phyloP scores from a whole-genome alignment of 148 eudicot species.

The Rhododendron kiyosumense region DNA sequence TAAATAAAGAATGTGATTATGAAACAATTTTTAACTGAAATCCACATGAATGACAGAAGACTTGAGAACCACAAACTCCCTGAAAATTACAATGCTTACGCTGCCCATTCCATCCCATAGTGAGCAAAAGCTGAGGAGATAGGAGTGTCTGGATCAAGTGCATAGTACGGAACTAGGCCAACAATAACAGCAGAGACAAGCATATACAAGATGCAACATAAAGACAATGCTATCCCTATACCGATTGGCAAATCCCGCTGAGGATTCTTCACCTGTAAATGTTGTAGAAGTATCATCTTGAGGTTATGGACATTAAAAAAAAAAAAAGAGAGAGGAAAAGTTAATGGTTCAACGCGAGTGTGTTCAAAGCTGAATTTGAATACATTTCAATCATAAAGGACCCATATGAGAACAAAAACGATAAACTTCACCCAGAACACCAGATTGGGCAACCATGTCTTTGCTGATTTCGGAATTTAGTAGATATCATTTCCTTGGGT shows the following conservation, averaged over 20 bases:
- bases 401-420: background rate
- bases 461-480: background rate
- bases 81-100: constrained; percentile 31
- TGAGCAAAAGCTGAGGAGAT: constrained; percentile 68
- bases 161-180: constrained; percentile 63
- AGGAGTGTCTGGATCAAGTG: constrained; percentile 63
- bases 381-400: background rate
- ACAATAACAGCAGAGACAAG: constrained; percentile 57
- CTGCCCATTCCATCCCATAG: constrained; percentile 66
- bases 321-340: background rate
- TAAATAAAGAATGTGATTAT: background rate
- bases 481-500: background rate
- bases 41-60: background rate
- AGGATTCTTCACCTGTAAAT: constrained; percentile 54
- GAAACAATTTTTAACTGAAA: constrained; percentile 6
- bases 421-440: background rate
- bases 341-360: background rate
- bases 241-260: constrained; percentile 64
- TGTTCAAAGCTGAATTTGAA: background rate
- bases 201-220: constrained; percentile 65
- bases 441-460: background rate
- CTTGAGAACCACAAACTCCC: background rate
- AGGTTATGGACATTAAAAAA: background rate
- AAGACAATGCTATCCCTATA: constrained; percentile 46
- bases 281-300: background rate